Percentiles rank a stretch among this genome's conserved stretches.
Evolutionary conservation across 1,284 basidiomycete species (phyloP).

Genomic region (Exsudoporus floridanus): DNA sequence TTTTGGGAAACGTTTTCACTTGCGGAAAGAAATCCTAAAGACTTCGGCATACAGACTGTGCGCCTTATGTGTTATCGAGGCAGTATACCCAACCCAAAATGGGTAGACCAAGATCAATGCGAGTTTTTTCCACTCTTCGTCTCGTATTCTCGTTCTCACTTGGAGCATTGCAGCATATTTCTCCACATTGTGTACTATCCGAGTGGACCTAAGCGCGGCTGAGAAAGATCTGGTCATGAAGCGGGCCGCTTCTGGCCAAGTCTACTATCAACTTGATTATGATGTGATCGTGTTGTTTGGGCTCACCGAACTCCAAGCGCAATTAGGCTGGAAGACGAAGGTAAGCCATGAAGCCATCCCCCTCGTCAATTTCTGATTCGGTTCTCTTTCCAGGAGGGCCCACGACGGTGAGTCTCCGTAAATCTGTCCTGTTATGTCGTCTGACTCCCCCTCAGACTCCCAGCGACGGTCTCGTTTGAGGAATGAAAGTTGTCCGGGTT

Average conservation of each 20-base stretch:
- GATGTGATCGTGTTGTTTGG: slow-evolving; percentile 11
- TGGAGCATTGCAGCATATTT: neutral
- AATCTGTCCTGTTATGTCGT: neutral
- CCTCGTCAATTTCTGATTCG: neutral
- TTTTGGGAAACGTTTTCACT: slow-evolving; percentile 6
- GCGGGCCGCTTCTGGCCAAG: neutral
- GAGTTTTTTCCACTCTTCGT: neutral
- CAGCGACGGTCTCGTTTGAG: slow-evolving; percentile 2
- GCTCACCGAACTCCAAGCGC: slow-evolving; percentile 2
- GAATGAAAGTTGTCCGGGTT: too few species aligned
- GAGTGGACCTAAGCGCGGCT: slow-evolving; percentile 2
- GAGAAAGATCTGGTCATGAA: neutral
- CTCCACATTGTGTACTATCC: slow-evolving; percentile 1
- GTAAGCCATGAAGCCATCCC: neutral
- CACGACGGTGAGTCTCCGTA: neutral
- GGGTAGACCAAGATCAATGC: slow-evolving; percentile 13
- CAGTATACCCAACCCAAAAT: neutral
- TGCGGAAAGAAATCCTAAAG: neutral
- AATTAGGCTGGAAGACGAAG: slow-evolving; percentile 7
- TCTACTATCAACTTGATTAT: slow-evolving; percentile 13
- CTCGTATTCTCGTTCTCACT: neutral
- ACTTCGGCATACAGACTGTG: slow-evolving; percentile 8
- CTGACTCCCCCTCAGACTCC: neutral
- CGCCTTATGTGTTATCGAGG: slow-evolving; percentile 9
- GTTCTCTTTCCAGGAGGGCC: neutral